Evolutionary conservation across 2,329 filamentous ascomycete species (phyloP).

Genomic region (Trichophaea hybrida): DNA sequence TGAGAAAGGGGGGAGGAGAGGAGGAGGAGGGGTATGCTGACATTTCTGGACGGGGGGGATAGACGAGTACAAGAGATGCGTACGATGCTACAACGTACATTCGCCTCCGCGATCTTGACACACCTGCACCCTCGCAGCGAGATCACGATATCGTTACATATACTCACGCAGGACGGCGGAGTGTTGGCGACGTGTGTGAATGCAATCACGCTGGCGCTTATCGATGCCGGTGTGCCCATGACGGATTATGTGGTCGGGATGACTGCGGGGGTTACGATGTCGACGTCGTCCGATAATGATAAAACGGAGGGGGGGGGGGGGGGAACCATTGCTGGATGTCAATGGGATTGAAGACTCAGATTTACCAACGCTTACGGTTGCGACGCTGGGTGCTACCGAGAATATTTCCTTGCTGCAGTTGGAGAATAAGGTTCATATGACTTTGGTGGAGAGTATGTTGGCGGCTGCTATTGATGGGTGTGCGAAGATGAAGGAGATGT

Average conservation of each 20-base stretch:
- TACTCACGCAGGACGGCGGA: conserved; percentile 80
- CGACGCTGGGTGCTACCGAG: conserved; percentile 58
- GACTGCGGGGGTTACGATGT: conserved; percentile 59
- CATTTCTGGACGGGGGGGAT: conserved; percentile 3
- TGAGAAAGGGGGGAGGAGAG: not conserved
- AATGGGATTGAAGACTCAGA: conserved; percentile 74
- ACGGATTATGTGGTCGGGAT: conserved; percentile 77
- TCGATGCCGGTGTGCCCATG: conserved; percentile 94
- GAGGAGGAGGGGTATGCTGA: not conserved
- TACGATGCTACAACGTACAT: conserved; percentile 61
- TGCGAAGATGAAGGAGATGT: conserved; percentile 63
- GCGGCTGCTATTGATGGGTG: conserved; percentile 86
- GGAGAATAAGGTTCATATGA: conserved; percentile 75
- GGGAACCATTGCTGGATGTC: conserved; percentile 63
- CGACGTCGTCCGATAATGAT: conserved; percentile 40
- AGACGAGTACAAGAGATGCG: conserved; percentile 72
- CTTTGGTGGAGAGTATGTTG: conserved; percentile 77
- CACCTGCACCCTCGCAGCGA: conserved; percentile 79
- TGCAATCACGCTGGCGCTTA: conserved; percentile 74
- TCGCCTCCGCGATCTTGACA: conserved; percentile 64
- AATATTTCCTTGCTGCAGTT: conserved; percentile 66
- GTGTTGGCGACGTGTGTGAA: conserved; percentile 83
- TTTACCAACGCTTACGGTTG: conserved; percentile 75
- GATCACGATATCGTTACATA: conserved; percentile 69
- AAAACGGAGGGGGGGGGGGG: conserved; percentile 7